phyloP scores from a whole-genome alignment of 306 rosid genomes.

The Dryas octopetala region DNA sequence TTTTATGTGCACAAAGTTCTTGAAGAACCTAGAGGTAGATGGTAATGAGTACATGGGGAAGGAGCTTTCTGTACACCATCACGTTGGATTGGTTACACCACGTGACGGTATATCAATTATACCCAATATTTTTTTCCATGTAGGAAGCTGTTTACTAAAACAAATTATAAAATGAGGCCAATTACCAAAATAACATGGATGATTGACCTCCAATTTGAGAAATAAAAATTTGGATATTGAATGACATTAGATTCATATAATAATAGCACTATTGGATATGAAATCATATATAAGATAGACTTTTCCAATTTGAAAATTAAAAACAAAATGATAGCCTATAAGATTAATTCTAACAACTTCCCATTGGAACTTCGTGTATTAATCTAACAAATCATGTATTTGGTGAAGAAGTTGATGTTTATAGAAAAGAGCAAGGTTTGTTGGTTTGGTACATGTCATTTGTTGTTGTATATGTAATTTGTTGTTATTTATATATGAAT shows the following conservation, averaged over 20 bases:
- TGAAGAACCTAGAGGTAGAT: not conserved
- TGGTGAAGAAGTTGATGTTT: conserved; percentile 30
- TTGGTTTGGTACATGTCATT: not conserved
- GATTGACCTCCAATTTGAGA: not conserved
- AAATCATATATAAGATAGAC: not conserved
- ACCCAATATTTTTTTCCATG: not conserved
- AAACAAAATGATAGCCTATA: conserved; percentile 7
- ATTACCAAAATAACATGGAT: conserved; percentile 4
- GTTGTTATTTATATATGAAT: not conserved
- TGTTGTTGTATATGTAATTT: conserved; percentile 1
- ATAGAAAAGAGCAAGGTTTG: conserved; percentile 22
- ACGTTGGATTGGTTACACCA: no score
- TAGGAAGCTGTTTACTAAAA: not conserved
- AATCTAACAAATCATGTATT: conserved; percentile 17
- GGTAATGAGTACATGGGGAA: not conserved
- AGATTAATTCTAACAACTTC: conserved; percentile 37
- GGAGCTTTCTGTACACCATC: not conserved
- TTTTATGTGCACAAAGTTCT: no score
- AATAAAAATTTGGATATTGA: not conserved
- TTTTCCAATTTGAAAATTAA: not conserved
- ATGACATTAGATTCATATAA: not conserved
- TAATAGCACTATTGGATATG: not conserved
- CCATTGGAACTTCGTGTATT: conserved; percentile 23
- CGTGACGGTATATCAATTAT: no score
- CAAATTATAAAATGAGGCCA: conserved; percentile 1